Percentiles rank a stretch among this genome's conserved stretches.
These are phyloP conservation scores for Boletus tylopilopsis DNA, from an alignment of 768 basidiomycete genomes.

Conservation along the genomic window DNA sequence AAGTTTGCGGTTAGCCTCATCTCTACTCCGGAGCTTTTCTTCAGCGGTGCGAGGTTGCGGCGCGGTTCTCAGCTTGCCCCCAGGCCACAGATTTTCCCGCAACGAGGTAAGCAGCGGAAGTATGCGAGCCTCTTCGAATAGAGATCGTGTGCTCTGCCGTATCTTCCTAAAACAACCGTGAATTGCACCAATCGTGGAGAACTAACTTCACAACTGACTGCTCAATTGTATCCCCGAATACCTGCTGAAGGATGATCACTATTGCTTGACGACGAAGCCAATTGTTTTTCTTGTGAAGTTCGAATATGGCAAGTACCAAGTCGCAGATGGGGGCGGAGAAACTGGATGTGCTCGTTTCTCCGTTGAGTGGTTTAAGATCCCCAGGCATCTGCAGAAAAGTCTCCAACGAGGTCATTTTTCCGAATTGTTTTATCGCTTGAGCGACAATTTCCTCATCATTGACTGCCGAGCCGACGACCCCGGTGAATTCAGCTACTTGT, in stretches of 20 bases:
- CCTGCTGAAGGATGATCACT: conserved; percentile 93
- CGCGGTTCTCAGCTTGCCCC: conserved; percentile 66
- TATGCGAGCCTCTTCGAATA: conserved; percentile 67
- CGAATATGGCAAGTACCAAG: conserved; percentile 87
- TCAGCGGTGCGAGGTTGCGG: conserved; percentile 66
- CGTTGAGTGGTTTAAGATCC: conserved; percentile 77
- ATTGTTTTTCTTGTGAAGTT: conserved; percentile 93
- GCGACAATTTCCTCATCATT: conserved; percentile 83
- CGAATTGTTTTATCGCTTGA: conserved; percentile 70
- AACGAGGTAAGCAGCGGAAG: conserved; percentile 63
- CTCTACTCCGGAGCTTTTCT: conserved; percentile 75
- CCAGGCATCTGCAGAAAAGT: conserved; percentile 70
- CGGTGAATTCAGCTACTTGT: conserved; percentile 87
- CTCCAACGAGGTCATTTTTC: conserved; percentile 62
- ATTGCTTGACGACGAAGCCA: conserved; percentile 96
- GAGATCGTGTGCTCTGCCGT: conserved; percentile 66
- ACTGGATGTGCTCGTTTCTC: conserved; percentile 82
- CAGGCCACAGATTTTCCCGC: conserved; percentile 79
- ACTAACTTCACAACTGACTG: conserved; percentile 48
- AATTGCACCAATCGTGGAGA: background rate
- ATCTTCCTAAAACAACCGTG: conserved; percentile 60
- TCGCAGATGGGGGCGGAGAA: conserved; percentile 96
- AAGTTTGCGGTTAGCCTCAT: conserved; percentile 87
- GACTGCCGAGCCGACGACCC: conserved; percentile 72
- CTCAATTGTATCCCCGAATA: conserved; percentile 94